Percentiles rank a stretch among this genome's conserved stretches.
Evolutionary conservation across 148 eudicot genomes (phyloP).

Genomic region (Suaeda aralocaspica): DNA sequence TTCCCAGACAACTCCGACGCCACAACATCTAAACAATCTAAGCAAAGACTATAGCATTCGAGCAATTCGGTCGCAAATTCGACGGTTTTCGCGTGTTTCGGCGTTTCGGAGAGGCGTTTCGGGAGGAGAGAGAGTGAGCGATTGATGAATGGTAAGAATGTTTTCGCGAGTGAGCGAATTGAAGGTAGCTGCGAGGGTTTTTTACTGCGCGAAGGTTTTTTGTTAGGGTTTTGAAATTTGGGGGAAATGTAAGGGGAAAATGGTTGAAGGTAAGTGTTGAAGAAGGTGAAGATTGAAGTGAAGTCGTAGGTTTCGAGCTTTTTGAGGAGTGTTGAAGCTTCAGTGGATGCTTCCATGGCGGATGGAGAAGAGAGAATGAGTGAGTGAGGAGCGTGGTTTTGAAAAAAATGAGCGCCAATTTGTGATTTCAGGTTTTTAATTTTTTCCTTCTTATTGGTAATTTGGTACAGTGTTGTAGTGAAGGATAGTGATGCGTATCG

Average conservation of each 20-base stretch:
- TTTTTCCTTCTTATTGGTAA: too few relatives aligned
- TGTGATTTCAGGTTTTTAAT: not conserved
- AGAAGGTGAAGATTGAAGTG: constrained; percentile 31
- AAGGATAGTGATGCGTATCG: too few relatives aligned
- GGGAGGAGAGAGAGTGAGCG: constrained; percentile 49
- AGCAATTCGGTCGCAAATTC: constrained; percentile 32
- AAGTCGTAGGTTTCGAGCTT: constrained; percentile 50
- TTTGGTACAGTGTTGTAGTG: too few relatives aligned
- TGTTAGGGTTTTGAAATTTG: constrained; percentile 29
- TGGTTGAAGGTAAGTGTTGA: constrained; percentile 41
- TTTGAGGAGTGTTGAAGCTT: constrained; percentile 36
- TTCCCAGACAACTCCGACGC: constrained; percentile 50
- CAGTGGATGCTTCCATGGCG: constrained; percentile 40
- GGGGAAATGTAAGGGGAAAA: constrained; percentile 28
- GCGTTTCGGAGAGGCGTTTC: constrained; percentile 54
- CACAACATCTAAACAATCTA: constrained; percentile 43
- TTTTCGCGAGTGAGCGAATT: constrained; percentile 54
- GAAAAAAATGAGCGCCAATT: constrained; percentile 11
- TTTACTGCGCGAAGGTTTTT: constrained; percentile 27
- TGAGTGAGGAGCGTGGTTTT: constrained; percentile 4
- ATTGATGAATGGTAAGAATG: constrained; percentile 44
- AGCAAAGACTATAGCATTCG: constrained; percentile 40
- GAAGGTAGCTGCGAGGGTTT: constrained; percentile 24
- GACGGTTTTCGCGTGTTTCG: constrained; percentile 28
- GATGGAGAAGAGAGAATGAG: constrained; percentile 7